Evolutionary conservation across 2,329 filamentous ascomycete genomes (phyloP).

Genomic region (Dendryphion nanum): DNA sequence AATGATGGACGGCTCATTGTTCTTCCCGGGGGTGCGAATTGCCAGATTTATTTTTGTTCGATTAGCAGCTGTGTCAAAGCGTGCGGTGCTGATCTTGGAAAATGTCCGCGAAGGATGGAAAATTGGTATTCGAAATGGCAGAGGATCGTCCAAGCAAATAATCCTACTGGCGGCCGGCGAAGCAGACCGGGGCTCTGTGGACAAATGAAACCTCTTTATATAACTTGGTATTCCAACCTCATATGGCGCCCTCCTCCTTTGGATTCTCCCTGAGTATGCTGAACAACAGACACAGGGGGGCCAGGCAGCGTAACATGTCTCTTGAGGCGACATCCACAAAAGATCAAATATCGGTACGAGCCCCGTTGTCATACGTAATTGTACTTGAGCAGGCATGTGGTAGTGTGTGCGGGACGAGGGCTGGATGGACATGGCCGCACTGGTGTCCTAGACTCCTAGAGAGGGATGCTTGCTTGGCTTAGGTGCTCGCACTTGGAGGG

Average conservation of each 20-base stretch:
- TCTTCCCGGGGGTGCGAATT: too few species aligned
- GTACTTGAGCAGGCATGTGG: not conserved
- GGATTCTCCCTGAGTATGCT: not conserved
- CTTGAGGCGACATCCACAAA: not conserved
- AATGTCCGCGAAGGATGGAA: not conserved
- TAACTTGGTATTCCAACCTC: not conserved
- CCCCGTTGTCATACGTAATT: constrained; percentile 1
- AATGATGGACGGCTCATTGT: not conserved
- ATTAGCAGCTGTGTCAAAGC: not conserved
- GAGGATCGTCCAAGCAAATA: not conserved
- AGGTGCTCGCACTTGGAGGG: constrained; percentile 17
- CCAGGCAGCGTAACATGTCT: not conserved
- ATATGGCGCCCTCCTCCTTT: not conserved
- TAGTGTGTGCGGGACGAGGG: not conserved
- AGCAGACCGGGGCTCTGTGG: not conserved
- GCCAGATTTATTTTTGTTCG: not conserved
- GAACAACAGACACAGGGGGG: not conserved
- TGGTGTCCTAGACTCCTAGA: not conserved
- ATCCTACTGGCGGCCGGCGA: too few species aligned
- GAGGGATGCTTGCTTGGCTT: not conserved
- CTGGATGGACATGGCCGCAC: not conserved
- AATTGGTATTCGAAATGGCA: not conserved
- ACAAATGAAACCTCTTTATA: not conserved
- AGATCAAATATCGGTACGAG: not conserved
- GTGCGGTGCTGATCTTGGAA: constrained; percentile 1